Conservation (phyloP, 2,329 filamentous ascomycete genomes). For the Paecilomyces niveus region DNA sequence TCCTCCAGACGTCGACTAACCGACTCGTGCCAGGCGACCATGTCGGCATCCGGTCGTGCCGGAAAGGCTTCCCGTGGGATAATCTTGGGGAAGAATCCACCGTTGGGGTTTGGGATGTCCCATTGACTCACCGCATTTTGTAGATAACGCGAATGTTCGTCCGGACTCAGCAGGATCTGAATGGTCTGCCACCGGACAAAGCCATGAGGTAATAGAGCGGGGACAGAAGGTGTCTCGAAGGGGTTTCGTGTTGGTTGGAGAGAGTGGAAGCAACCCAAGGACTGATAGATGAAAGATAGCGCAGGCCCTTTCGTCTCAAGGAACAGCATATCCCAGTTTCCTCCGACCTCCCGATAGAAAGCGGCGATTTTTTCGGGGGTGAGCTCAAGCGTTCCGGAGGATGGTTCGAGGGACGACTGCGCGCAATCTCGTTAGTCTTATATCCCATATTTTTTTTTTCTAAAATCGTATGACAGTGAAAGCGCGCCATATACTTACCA, state of each 20-base stretch:
- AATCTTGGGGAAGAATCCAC: constrained; percentile 49
- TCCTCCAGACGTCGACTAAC: constrained; percentile 65
- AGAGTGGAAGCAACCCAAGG: constrained; percentile 81
- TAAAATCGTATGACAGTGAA: not conserved
- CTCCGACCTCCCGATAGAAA: constrained; percentile 69
- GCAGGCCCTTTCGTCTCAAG: constrained; percentile 63
- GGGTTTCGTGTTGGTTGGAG: constrained; percentile 65
- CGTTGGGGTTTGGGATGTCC: constrained; percentile 65
- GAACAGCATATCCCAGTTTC: constrained; percentile 74
- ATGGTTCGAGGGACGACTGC: constrained; percentile 24
- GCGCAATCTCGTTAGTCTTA: not conserved
- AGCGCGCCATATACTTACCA: constrained; percentile 48
- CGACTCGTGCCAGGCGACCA: constrained; percentile 76
- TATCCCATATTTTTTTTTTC: no score
- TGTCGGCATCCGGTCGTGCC: constrained; percentile 63
- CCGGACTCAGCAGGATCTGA: constrained; percentile 77
- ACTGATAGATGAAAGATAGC: constrained; percentile 88
- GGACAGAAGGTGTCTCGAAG: constrained; percentile 69
- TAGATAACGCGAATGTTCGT: constrained; percentile 78
- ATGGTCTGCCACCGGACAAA: constrained; percentile 94
- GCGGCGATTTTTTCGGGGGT: constrained; percentile 65
- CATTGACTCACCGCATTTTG: constrained; percentile 74
- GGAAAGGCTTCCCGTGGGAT: constrained; percentile 68
- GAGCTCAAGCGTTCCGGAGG: constrained; percentile 26
- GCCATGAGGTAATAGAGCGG: constrained; percentile 72